A percentile compares a stretch with the other conserved stretches of the same genome.
phyloP scores from a whole-genome alignment of 108 stramenopile species.

The Schizochytrium sp. region DNA sequence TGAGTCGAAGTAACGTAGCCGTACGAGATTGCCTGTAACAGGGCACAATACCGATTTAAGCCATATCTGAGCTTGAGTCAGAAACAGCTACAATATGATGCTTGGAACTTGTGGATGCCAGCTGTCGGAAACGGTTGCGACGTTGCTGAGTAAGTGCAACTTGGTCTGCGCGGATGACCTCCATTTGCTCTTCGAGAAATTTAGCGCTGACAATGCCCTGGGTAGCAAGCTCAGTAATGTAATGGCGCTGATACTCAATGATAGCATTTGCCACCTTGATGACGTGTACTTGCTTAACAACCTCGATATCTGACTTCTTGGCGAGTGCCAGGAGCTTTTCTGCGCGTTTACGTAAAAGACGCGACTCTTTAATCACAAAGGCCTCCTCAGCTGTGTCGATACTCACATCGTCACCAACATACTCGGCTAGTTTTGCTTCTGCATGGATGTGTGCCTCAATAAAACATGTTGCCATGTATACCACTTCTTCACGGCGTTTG shows the following conservation, averaged over 20 bases:
- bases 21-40: no score
- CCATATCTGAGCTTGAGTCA: no score
- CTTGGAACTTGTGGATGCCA: neutral
- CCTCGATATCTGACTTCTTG: neutral
- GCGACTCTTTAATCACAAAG: conserved; percentile 1
- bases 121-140: neutral
- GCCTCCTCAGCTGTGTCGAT: conserved; percentile 47
- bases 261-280: conserved; percentile 42
- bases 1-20: no score
- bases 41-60: no score
- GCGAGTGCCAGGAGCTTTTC: neutral
- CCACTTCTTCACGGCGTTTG: conserved; percentile 35
- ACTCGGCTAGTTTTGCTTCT: conserved; percentile 30
- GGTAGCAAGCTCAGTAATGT: neutral
- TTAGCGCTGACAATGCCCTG: conserved; percentile 22
- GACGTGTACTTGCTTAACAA: neutral
- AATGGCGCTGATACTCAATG: neutral
- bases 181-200: conserved; percentile 37
- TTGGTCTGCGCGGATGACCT: neutral
- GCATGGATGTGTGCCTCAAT: conserved; percentile 18
- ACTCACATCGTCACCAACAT: neutral
- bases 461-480: conserved; percentile 21
- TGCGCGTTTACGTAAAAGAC: neutral
- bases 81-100: neutral
- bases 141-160: neutral